A percentile compares a stretch with the other conserved stretches of the same genome.
Conservation (phyloP, 164 flowering plant genomes). For the Tetrastigma voinierianum region DNA sequence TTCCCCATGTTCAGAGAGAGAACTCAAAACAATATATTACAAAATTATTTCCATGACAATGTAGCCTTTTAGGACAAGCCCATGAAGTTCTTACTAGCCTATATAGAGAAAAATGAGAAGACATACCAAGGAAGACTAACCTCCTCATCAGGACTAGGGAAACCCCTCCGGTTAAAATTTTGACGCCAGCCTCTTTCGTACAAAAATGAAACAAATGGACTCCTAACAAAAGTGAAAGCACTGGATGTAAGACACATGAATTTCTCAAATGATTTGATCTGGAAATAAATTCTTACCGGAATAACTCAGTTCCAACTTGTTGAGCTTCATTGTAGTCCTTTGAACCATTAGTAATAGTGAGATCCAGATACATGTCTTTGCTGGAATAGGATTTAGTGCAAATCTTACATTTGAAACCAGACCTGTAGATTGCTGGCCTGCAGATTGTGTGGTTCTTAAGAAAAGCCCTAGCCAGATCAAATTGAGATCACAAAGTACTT, state of each 20-base stretch:
- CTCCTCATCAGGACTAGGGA: constrained; percentile 98
- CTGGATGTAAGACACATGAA: background rate
- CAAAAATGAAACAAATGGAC: constrained; percentile 87
- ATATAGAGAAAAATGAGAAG: no score
- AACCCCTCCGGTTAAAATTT: constrained; percentile 79
- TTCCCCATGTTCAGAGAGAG: no score
- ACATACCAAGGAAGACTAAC: constrained; percentile 24
- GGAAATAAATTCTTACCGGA: constrained; percentile 49
- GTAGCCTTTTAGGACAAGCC: no score
- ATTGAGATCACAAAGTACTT: background rate
- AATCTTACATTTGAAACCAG: constrained; percentile 77
- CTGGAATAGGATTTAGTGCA: constrained; percentile 83
- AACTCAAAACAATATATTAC: no score
- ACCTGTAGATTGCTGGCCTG: constrained; percentile 89
- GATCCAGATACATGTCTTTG: constrained; percentile 76
- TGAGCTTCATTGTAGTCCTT: constrained; percentile 61
- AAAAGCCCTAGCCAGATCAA: background rate
- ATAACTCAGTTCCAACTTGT: constrained; percentile 78
- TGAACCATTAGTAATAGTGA: constrained; percentile 78
- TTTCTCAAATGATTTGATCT: background rate
- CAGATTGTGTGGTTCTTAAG: constrained; percentile 10
- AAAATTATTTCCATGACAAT: no score
- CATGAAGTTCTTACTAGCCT: no score
- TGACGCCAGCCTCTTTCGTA: constrained; percentile 99
- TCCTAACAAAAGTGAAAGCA: constrained; percentile 39